A percentile compares a stretch with the other conserved stretches of the same genome.
Conservation (phyloP, 495 filamentous ascomycete genomes). For the Penicillium pulvis region DNA sequence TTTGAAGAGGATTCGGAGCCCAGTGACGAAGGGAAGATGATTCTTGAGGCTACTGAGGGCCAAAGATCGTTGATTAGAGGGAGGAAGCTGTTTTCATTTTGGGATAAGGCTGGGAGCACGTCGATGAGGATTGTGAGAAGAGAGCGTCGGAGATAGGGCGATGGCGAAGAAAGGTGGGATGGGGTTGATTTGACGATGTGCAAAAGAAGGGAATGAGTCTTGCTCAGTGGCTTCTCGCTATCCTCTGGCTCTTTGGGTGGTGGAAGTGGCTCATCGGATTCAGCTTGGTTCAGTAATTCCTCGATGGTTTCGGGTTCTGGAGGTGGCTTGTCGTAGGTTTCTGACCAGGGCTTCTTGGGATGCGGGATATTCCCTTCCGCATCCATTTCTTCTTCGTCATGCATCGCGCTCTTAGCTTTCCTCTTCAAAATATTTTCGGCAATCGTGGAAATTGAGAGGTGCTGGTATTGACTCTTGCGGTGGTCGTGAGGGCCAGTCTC, state of each 20-base stretch:
- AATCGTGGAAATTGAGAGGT: constrained; percentile 39
- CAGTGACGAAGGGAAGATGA: constrained; percentile 51
- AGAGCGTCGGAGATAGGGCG: constrained; percentile 72
- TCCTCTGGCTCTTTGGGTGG: constrained; percentile 54
- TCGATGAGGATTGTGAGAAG: constrained; percentile 74
- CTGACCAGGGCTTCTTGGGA: constrained; percentile 41
- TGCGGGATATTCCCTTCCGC: constrained; percentile 36
- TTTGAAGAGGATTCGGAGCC: constrained; percentile 27
- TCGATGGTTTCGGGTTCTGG: constrained; percentile 34
- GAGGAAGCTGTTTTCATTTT: constrained; percentile 78
- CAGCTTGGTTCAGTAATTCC: constrained; percentile 34
- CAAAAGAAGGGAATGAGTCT: constrained; percentile 62
- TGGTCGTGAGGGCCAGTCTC: constrained; percentile 33
- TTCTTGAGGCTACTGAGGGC: constrained; percentile 70
- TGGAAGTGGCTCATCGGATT: constrained; percentile 43
- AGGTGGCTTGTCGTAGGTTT: constrained; percentile 32
- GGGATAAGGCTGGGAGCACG: constrained; percentile 65
- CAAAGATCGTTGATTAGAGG: constrained; percentile 88
- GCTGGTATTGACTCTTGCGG: constrained; percentile 41
- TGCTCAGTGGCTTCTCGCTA: constrained; percentile 53
- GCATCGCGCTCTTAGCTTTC: constrained; percentile 39
- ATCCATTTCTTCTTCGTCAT: constrained; percentile 32
- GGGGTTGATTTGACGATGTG: constrained; percentile 71
- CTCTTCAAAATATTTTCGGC: constrained; percentile 37
- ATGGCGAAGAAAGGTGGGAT: constrained; percentile 82